Base-by-base conservation (phyloP, 192 early-diverging fungal genomes). In the Mortierella alpina region DNA sequence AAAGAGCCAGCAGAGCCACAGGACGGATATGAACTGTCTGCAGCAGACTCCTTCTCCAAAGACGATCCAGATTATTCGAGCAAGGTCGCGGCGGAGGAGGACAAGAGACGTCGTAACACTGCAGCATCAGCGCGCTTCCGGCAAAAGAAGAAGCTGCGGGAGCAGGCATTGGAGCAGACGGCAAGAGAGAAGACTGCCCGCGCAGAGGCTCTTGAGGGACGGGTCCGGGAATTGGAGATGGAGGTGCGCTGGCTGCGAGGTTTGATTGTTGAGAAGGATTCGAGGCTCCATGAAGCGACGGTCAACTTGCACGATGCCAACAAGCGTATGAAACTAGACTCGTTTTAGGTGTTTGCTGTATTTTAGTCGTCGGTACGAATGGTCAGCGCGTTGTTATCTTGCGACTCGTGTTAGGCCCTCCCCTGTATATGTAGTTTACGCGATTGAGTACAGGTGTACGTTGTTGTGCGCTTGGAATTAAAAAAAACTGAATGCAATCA, bases 21-120 rank as follows among this genome's bases (percentile, higher is more conserved):
- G 56, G 56, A 73, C 45, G 47, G 13, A 2, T 60, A 63, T 1
- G 59, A 69, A 39, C 11, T 59, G 20, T 70, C 67, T 47, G 61
- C 74, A 1, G 62, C 62, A 7, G 67, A 70, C 22, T 69, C 66
- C 13, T 59, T 77, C 23, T 70, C 68, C 53, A 60, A 63, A 61
- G 72, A 72, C 39, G 84, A 85, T 39, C 70, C 78, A 1, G 69
- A 69, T 4, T 64, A 72, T 14, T 10, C 22, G 7, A 42, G 66
- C 42, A 85, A 83, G 70, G 44, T 67, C 11, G 78, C 83, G 4
- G 88, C 87, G 17, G 89, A 93, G 64, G 93, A 92, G 59, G 96
- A 98, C 83, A 99, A 99, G 87, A 89, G 97, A 57, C 85, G 91
- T 40, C 91, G 96, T 52, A 99, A 99, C 88, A 99, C 96, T 6